phyloP scores from a whole-genome alignment of 2,329 filamentous ascomycete genomes.

The Diplodia corticola region DNA sequence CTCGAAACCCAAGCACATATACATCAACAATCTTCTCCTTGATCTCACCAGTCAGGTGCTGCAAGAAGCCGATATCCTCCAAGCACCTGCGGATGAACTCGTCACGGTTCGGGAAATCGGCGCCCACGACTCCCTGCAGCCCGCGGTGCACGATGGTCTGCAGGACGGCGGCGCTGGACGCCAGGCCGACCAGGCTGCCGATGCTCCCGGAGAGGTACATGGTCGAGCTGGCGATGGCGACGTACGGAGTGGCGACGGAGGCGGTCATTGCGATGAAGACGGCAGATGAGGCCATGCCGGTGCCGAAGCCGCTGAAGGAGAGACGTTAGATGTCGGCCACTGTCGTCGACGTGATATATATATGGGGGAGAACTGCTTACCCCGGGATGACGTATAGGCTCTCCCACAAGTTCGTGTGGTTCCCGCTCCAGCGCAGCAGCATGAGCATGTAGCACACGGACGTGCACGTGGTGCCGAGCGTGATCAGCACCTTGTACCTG shows the following conservation, averaged over 20 bases:
- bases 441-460: constrained; percentile 31
- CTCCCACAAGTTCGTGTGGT: constrained; percentile 32
- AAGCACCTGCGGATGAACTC: not conserved
- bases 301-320: constrained; percentile 29
- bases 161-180: constrained; percentile 30
- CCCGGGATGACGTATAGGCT: constrained; percentile 33
- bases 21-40: not conserved
- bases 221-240: constrained; percentile 29
- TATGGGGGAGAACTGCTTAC: not conserved
- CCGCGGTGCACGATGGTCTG: constrained; percentile 28
- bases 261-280: constrained; percentile 34
- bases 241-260: constrained; percentile 27
- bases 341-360: too few species aligned
- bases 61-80: not conserved
- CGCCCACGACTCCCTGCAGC: constrained; percentile 19
- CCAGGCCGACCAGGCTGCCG: constrained; percentile 31
- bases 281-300: constrained; percentile 31
- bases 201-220: constrained; percentile 29
- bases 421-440: constrained; percentile 32
- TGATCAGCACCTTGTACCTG: constrained; percentile 31
- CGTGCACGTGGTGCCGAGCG: constrained; percentile 27
- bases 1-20: not conserved
- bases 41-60: not conserved
- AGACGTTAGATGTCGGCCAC: not conserved
- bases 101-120: not conserved